These are phyloP conservation scores for Pulveroboletus sp. DNA, from an alignment of 768 basidiomycete genomes.

Conservation along the genomic window DNA sequence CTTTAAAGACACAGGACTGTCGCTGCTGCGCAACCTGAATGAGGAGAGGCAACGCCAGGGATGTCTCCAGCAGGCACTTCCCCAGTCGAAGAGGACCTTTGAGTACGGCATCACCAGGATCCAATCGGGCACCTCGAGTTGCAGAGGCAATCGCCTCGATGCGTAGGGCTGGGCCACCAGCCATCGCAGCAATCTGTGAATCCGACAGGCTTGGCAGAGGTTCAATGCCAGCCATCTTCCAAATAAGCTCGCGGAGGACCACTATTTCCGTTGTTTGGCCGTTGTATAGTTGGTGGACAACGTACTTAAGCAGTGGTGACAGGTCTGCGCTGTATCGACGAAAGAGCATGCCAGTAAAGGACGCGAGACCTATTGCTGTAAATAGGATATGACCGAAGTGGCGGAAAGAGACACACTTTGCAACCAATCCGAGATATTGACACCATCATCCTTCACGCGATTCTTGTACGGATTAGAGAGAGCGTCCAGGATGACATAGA, in stretches of 20 bases:
- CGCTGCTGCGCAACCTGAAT: conserved; percentile 91
- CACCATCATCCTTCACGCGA: conserved; percentile 87
- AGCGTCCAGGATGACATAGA: conserved; percentile 83
- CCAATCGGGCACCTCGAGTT: conserved; percentile 70
- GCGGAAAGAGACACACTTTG: conserved; percentile 61
- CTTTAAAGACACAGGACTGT: conserved; percentile 75
- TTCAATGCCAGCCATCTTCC: conserved; percentile 94
- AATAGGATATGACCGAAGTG: conserved; percentile 12
- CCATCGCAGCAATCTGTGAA: conserved; percentile 84
- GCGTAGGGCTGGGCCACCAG: conserved; percentile 81
- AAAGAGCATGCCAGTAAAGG: conserved; percentile 91
- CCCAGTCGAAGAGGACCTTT: conserved; percentile 69
- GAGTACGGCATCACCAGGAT: conserved; percentile 57
- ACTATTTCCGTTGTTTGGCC: conserved; percentile 85
- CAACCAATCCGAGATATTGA: conserved; percentile 87
- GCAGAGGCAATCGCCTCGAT: conserved; percentile 83
- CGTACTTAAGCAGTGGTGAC: conserved; percentile 79
- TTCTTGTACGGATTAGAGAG: conserved; percentile 79
- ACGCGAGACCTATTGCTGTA: conserved; percentile 67
- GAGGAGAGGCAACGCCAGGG: conserved; percentile 81
- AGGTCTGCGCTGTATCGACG: conserved; percentile 81
- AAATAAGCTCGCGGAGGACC: conserved; percentile 88
- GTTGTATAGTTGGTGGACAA: conserved; percentile 84
- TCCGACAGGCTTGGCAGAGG: conserved; percentile 88
- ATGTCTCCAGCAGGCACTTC: conserved; percentile 60